Conservation (phyloP, 2,329 filamentous ascomycete genomes). For the Cladosporium sp. region DNA sequence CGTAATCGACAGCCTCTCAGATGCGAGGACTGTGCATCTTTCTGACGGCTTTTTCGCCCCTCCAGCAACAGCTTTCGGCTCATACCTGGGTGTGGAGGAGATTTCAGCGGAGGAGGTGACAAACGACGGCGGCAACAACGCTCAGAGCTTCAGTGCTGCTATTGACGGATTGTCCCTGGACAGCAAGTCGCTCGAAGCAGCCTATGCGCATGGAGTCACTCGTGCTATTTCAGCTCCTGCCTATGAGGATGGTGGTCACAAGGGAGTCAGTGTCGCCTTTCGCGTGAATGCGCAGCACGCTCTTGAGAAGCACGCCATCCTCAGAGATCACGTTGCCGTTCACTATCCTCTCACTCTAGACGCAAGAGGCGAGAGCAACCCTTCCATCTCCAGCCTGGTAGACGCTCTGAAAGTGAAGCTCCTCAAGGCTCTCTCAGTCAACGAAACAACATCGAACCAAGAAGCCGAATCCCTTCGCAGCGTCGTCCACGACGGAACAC, state of each 20-base stretch:
- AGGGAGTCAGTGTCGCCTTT: constrained; percentile 35
- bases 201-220: constrained; percentile 34
- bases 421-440: constrained; percentile 43
- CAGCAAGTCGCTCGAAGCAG: constrained; percentile 34
- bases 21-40: constrained; percentile 41
- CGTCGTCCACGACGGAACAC: constrained; percentile 49
- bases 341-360: constrained; percentile 48
- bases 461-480: constrained; percentile 25
- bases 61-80: constrained; percentile 56
- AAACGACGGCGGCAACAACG: constrained; percentile 45
- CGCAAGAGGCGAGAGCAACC: constrained; percentile 41
- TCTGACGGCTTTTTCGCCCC: constrained; percentile 55
- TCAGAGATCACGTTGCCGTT: constrained; percentile 34
- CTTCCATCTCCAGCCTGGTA: constrained; percentile 51
- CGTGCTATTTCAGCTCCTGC: constrained; percentile 34
- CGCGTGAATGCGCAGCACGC: constrained; percentile 30
- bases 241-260: constrained; percentile 25
- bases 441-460: constrained; percentile 34
- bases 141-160: constrained; percentile 49
- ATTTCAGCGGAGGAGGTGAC: constrained; percentile 53
- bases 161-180: constrained; percentile 39
- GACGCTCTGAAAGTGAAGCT: constrained; percentile 49
- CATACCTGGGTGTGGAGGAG: constrained; percentile 55
- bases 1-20: constrained; percentile 38
- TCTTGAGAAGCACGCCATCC: constrained; percentile 29